A percentile compares a stretch with the other conserved stretches of the same genome.
Evolutionary conservation across 2,329 filamentous ascomycete species (phyloP).

Genomic region (Fusarium duplospermum): DNA sequence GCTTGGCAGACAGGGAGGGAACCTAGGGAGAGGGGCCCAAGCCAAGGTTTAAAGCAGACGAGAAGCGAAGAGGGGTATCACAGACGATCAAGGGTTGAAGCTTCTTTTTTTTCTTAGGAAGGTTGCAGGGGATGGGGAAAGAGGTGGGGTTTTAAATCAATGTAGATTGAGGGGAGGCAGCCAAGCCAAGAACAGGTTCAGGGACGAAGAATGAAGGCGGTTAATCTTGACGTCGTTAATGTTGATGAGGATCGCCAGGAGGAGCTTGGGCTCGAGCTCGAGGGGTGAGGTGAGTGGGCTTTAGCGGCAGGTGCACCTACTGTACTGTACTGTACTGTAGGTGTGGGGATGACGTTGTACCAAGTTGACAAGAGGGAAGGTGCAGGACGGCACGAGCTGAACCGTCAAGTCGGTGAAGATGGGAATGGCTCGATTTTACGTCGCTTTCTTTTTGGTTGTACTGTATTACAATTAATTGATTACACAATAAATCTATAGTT

Average conservation of each 20-base stretch:
- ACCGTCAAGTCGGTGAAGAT: slow-evolving; percentile 6
- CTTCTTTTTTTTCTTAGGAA: slow-evolving; percentile 13
- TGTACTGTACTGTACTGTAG: background rate
- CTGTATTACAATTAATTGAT: background rate
- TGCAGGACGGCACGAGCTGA: slow-evolving; percentile 27
- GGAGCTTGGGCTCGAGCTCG: slow-evolving; percentile 4
- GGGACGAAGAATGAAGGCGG: background rate
- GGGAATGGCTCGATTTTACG: slow-evolving; percentile 4
- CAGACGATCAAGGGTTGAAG: slow-evolving; percentile 33
- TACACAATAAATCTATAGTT: background rate
- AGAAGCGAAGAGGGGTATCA: slow-evolving; percentile 34
- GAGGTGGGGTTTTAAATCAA: slow-evolving; percentile 5
- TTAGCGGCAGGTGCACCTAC: background rate
- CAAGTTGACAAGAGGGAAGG: slow-evolving; percentile 8
- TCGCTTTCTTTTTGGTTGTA: background rate
- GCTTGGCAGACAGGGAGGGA: slow-evolving; percentile 39
- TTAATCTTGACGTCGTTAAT: slow-evolving; percentile 32
- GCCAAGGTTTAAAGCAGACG: background rate
- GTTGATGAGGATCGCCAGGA: slow-evolving; percentile 28
- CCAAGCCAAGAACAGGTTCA: background rate
- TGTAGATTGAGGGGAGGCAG: background rate
- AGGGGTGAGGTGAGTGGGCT: background rate
- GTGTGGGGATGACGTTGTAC: slow-evolving; percentile 28
- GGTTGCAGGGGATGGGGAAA: background rate
- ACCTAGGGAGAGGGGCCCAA: slow-evolving; percentile 9